These are phyloP conservation scores for Aspergillus indologenus DNA, from an alignment of 495 filamentous ascomycete species.

Conservation along the genomic window DNA sequence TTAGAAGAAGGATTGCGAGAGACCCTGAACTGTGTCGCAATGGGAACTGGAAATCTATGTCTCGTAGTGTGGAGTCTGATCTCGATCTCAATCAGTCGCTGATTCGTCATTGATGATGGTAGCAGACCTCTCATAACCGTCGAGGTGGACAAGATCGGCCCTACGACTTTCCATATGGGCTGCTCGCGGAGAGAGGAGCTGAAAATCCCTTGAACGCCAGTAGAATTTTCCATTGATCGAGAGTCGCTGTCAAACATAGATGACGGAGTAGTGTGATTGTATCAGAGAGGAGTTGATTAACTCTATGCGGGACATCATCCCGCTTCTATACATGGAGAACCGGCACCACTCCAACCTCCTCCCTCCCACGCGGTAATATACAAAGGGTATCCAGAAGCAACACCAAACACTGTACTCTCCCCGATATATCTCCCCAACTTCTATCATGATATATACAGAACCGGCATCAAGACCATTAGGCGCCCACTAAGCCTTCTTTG, in stretches of 20 bases:
- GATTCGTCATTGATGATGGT: not conserved
- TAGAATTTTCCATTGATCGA: conserved; percentile 10
- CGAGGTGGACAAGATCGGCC: conserved; percentile 38
- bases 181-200: conserved; percentile 54
- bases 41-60: conserved; percentile 19
- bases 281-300: conserved; percentile 15
- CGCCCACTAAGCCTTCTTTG: conserved; percentile 13
- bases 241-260: not conserved
- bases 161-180: conserved; percentile 46
- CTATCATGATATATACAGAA: conserved; percentile 7
- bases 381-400: conserved; percentile 21
- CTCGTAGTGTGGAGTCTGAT: conserved; percentile 1
- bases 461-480: not conserved
- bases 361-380: conserved; percentile 2
- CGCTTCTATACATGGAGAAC: not conserved
- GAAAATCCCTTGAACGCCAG: conserved; percentile 37
- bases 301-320: conserved; percentile 6
- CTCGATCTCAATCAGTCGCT: conserved; percentile 6
- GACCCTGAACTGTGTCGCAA: not conserved
- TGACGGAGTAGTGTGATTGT: not conserved
- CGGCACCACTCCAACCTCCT: not conserved
- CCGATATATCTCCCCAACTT: conserved; percentile 13
- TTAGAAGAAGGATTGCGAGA: conserved; percentile 54
- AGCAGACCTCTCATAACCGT: conserved; percentile 43
- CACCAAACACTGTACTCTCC: conserved; percentile 3